Evolutionary conservation across 2,329 filamentous ascomycete genomes (phyloP).

Genomic region (Fusarium multiceps): DNA sequence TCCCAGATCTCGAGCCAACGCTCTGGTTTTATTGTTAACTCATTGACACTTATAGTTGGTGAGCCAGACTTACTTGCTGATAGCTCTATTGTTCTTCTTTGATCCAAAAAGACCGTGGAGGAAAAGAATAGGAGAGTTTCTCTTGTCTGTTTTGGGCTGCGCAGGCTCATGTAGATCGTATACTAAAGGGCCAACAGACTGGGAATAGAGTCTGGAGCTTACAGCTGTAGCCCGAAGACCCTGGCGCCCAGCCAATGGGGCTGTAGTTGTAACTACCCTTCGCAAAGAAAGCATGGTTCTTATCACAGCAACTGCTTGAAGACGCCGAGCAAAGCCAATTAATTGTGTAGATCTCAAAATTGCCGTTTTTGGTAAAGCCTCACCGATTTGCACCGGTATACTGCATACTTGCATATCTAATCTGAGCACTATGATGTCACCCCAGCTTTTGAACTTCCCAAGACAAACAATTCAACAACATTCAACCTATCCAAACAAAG

Average conservation of each 20-base stretch:
- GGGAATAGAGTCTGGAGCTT: conserved; percentile 36
- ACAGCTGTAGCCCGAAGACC: neutral
- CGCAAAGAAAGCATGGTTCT: conserved; percentile 35
- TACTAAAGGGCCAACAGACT: conserved; percentile 57
- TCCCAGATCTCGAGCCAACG: conserved; percentile 81
- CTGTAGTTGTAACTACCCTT: conserved; percentile 16
- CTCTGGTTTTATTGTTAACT: conserved; percentile 60
- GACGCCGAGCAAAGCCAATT: conserved; percentile 32
- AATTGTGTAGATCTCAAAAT: conserved; percentile 37
- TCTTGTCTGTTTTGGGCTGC: conserved; percentile 52
- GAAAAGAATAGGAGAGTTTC: conserved; percentile 78
- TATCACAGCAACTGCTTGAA: conserved; percentile 10
- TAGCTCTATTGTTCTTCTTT: conserved; percentile 92
- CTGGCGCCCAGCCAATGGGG: conserved; percentile 7
- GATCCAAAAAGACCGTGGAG: conserved; percentile 95
- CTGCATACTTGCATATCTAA: conserved; percentile 42
- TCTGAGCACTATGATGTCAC: conserved; percentile 34
- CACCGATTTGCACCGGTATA: conserved; percentile 27
- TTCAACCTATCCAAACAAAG: neutral
- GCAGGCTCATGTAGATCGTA: conserved; percentile 75
- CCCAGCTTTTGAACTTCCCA: conserved; percentile 5
- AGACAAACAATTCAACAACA: conserved; percentile 6
- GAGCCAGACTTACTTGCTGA: conserved; percentile 81
- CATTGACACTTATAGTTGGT: too few species aligned
- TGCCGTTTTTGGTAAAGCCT: conserved; percentile 35